A percentile compares a stretch with the other conserved stretches of the same genome.
These are phyloP conservation scores for Dysphania ambrosioides DNA, from an alignment of 148 eudicot genomes.

Conservation along the genomic window DNA sequence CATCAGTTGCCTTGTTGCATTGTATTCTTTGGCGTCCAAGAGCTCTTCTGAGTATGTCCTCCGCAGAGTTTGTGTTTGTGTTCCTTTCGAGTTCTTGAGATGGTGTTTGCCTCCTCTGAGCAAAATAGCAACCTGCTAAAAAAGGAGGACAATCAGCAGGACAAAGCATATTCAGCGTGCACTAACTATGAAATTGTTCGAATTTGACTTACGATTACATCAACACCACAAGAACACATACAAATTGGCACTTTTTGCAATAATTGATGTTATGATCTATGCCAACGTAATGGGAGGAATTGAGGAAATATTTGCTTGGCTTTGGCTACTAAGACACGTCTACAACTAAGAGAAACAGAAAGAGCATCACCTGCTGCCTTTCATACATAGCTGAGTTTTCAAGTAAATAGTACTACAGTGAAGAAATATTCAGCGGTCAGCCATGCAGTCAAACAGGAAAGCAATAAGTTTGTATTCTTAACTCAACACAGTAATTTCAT, in stretches of 20 bases:
- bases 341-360: too few species aligned
- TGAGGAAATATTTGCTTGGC: too few species aligned
- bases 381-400: too few species aligned
- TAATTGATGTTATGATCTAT: too few species aligned
- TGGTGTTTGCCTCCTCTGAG: conserved; percentile 44
- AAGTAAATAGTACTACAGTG: too few species aligned
- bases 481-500: too few species aligned
- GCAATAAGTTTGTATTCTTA: too few species aligned
- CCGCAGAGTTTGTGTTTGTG: conserved; percentile 32
- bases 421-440: too few species aligned
- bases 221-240: not conserved
- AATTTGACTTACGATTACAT: not conserved
- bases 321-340: too few species aligned
- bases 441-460: too few species aligned
- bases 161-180: not conserved
- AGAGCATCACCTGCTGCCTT: too few species aligned
- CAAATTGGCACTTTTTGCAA: not conserved
- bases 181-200: not conserved
- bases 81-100: conserved; percentile 12
- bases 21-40: conserved; percentile 64
- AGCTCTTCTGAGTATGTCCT: conserved; percentile 73
- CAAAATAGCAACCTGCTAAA: conserved; percentile 47
- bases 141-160: not conserved
- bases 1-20: conserved; percentile 57
- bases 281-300: not conserved